phyloP scores from a whole-genome alignment of 2,329 filamentous ascomycete genomes.

The Zymoseptoria crescenta region DNA sequence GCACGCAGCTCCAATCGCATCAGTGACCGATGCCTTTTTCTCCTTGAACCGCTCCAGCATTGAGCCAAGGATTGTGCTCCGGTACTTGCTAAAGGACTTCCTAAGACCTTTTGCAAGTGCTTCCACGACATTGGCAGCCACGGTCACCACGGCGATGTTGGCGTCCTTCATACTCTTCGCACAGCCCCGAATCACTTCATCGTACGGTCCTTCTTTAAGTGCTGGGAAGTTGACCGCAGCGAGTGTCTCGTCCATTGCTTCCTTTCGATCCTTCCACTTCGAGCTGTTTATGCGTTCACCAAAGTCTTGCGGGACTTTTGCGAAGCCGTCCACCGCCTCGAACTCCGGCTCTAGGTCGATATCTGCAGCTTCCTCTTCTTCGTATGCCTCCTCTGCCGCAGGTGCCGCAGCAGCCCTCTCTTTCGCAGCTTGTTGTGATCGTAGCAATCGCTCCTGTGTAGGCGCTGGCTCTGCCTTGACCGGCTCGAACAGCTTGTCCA shows the following conservation, averaged over 20 bases:
- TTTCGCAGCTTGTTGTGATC: constrained; percentile 79
- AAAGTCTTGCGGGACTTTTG: constrained; percentile 75
- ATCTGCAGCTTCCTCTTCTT: constrained; percentile 52
- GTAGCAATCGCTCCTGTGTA: constrained; percentile 82
- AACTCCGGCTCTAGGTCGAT: constrained; percentile 59
- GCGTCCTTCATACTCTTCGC: constrained; percentile 99
- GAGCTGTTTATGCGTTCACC: constrained; percentile 76
- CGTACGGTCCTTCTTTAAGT: constrained; percentile 85
- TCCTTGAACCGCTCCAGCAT: constrained; percentile 96
- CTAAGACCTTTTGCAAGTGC: constrained; percentile 78
- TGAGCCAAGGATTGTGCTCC: constrained; percentile 69
- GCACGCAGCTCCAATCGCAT: constrained; percentile 77
- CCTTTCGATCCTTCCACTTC: constrained; percentile 98
- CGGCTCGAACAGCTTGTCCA: constrained; percentile 90
- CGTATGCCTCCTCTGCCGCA: constrained; percentile 29
- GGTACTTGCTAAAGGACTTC: constrained; percentile 70
- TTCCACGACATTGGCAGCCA: constrained; percentile 89
- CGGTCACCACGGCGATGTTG: constrained; percentile 87
- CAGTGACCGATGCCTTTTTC: constrained; percentile 84
- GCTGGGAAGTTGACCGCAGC: constrained; percentile 71
- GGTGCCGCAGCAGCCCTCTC: constrained; percentile 44
- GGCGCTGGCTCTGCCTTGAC: constrained; percentile 79
- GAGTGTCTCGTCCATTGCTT: constrained; percentile 76
- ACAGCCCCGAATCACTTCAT: constrained; percentile 72
- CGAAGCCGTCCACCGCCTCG: constrained; percentile 77